Conservation (phyloP, 306 rosid genomes). For the Fragaria nilgerrensis region DNA sequence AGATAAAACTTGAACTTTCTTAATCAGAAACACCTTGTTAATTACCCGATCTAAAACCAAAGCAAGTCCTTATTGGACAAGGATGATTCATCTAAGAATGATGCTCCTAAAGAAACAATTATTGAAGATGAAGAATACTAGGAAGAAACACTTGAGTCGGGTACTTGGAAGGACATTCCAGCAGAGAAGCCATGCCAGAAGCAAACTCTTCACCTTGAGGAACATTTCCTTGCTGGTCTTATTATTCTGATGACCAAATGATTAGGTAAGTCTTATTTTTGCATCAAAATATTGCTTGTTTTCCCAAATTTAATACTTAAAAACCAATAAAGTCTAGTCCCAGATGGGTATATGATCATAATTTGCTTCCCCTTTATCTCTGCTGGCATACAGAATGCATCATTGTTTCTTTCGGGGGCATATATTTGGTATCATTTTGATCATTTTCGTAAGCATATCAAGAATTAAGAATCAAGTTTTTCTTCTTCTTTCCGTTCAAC, state of each 20-base stretch:
- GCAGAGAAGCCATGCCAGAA: not conserved
- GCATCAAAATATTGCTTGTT: slow-evolving; percentile 13
- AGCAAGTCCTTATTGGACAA: not conserved
- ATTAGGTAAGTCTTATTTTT: slow-evolving; percentile 37
- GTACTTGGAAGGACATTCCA: not conserved
- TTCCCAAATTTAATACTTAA: slow-evolving; percentile 17
- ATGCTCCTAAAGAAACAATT: not conserved
- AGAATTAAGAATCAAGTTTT: not conserved
- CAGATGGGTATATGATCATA: slow-evolving; percentile 43
- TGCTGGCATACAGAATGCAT: slow-evolving; percentile 47
- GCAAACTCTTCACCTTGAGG: slow-evolving; percentile 12
- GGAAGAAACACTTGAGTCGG: not conserved
- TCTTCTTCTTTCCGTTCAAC: too few relatives aligned
- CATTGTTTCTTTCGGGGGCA: slow-evolving; percentile 43
- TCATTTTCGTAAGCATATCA: slow-evolving; percentile 26
- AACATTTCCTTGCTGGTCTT: slow-evolving; percentile 31
- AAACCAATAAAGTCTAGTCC: slow-evolving; percentile 23
- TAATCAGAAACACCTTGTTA: too few relatives aligned
- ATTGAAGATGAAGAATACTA: slow-evolving; percentile 8
- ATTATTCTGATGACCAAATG: slow-evolving; percentile 34
- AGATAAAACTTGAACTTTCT: too few relatives aligned
- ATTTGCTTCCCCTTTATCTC: slow-evolving; percentile 40
- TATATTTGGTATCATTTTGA: not conserved
- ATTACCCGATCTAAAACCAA: too few relatives aligned
- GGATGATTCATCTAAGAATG: not conserved